Percentiles rank a stretch among this genome's conserved stretches.
These are phyloP conservation scores for Copromyces sp. DNA, from an alignment of 495 filamentous ascomycete genomes.

Conservation along the genomic window DNA sequence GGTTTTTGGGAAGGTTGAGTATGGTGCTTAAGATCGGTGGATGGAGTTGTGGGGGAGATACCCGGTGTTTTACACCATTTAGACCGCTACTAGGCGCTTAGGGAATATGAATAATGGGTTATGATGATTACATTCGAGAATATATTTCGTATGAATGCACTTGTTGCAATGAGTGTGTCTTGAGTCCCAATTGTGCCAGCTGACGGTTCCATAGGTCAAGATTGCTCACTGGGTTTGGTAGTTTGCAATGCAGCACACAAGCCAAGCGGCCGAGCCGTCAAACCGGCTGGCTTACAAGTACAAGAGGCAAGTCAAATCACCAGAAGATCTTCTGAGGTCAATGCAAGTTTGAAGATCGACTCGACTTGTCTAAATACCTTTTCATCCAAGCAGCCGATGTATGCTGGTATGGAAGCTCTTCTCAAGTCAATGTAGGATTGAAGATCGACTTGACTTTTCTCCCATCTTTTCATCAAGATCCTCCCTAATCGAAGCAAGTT, in stretches of 20 bases:
- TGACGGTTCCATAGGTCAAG: too few species aligned
- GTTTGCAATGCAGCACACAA: too few species aligned
- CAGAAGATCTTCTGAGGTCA: not conserved
- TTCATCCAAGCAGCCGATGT: too few species aligned
- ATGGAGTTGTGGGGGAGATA: not conserved
- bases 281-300: not conserved
- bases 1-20: constrained; percentile 18
- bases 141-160: not conserved
- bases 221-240: too few species aligned
- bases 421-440: too few species aligned
- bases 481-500: too few species aligned
- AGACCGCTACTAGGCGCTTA: not conserved
- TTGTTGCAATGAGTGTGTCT: not conserved
- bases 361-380: not conserved
- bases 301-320: not conserved
- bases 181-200: not conserved
- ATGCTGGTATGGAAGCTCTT: too few species aligned
- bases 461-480: too few species aligned
- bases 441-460: too few species aligned
- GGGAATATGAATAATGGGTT: not conserved
- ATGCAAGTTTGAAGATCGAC: not conserved
- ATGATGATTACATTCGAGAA: not conserved
- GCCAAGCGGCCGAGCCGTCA: not conserved
- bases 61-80: not conserved
- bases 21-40: not conserved